These are phyloP conservation scores for Sanghuangporus weigelae DNA, from an alignment of 1,284 basidiomycete species.

Conservation along the genomic window DNA sequence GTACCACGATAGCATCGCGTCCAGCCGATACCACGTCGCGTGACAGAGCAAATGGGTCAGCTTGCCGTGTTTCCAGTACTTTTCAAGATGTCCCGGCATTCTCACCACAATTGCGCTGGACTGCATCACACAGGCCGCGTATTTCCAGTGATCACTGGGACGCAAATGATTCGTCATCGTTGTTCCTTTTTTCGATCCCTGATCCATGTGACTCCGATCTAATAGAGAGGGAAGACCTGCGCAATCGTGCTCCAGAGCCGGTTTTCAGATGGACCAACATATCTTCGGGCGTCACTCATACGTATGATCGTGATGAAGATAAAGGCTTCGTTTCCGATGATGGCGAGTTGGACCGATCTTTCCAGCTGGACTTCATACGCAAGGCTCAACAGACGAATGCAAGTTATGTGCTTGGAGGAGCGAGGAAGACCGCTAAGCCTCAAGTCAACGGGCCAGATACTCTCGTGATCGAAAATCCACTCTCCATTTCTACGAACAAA, in stretches of 20 bases:
- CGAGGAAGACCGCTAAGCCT: neutral
- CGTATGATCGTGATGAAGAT: neutral
- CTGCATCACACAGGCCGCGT: too few relatives aligned
- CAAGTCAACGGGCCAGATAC: neutral
- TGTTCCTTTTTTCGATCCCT: conserved; percentile 2
- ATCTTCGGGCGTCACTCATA: neutral
- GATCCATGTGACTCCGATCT: conserved; percentile 12
- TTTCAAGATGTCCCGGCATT: too few relatives aligned
- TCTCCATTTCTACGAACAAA: neutral
- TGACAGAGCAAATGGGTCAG: too few relatives aligned
- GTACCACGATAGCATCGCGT: too few relatives aligned
- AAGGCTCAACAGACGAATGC: neutral
- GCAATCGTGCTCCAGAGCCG: neutral
- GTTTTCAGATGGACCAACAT: conserved; percentile 3
- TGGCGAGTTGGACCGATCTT: neutral
- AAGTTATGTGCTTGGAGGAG: neutral
- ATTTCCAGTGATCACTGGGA: neutral
- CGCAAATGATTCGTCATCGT: neutral
- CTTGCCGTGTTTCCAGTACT: too few relatives aligned
- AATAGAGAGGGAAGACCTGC: conserved; percentile 8
- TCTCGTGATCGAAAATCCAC: neutral
- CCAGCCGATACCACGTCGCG: too few relatives aligned
- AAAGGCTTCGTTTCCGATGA: neutral
- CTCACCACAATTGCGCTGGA: too few relatives aligned
- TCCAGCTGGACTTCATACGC: neutral